Percentiles rank a stretch among this genome's conserved stretches.
Conservation (phyloP, 148 eudicot species). For the Persicaria tinctoria region DNA sequence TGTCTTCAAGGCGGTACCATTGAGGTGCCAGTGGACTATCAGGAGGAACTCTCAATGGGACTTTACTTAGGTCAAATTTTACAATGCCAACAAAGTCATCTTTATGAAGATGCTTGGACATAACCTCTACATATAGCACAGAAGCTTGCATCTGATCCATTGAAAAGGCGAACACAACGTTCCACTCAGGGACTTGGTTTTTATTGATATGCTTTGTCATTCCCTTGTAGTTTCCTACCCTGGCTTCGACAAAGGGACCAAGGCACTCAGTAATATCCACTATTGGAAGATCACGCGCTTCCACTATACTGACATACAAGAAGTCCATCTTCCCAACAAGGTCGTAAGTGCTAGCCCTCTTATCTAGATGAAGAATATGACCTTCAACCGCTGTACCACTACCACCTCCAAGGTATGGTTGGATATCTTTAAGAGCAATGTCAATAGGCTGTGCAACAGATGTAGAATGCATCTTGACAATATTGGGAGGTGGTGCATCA, state of each 20-base stretch:
- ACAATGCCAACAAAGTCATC: constrained; percentile 16
- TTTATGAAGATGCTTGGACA: constrained; percentile 10
- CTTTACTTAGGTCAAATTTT: constrained; percentile 9
- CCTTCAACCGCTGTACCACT: too few species aligned
- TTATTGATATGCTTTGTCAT: constrained; percentile 8
- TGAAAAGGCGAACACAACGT: constrained; percentile 8
- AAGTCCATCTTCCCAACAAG: constrained; percentile 15
- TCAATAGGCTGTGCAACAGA: too few species aligned
- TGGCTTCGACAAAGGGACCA: constrained; percentile 11
- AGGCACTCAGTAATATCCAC: not conserved
- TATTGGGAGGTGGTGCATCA: too few species aligned
- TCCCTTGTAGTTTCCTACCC: constrained; percentile 8
- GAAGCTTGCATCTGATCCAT: constrained; percentile 12
- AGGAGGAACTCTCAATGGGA: constrained; percentile 11
- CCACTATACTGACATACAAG: constrained; percentile 9
- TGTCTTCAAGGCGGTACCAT: constrained; percentile 16
- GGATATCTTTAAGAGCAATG: too few species aligned
- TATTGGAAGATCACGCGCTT: constrained; percentile 14
- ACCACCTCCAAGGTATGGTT: too few species aligned
- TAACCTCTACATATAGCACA: constrained; percentile 1
- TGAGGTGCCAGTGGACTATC: constrained; percentile 19
- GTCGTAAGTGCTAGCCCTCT: not conserved
- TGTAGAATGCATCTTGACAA: too few species aligned
- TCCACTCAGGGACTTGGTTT: constrained; percentile 2
- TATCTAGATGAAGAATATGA: too few species aligned